A percentile compares a stretch with the other conserved stretches of the same genome.
Conservation (phyloP, 1,284 basidiomycete species). For the Ceratobasidium sp. region DNA sequence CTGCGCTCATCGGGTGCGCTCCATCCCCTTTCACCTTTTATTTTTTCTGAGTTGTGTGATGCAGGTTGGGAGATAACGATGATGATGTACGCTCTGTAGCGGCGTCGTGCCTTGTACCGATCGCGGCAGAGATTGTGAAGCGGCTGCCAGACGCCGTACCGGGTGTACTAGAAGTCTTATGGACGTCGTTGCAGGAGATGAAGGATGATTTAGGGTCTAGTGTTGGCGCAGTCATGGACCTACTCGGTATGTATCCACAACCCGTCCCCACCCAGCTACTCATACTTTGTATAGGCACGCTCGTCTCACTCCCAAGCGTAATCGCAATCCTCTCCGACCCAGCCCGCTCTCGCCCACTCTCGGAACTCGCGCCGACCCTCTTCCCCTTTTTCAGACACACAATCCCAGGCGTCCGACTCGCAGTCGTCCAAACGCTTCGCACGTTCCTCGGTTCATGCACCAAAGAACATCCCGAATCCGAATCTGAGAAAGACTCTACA, state of each 20-base stretch:
- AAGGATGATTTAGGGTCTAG: constrained; percentile 98
- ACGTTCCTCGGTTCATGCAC: constrained; percentile 74
- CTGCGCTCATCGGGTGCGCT: constrained; percentile 88
- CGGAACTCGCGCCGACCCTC: constrained; percentile 85
- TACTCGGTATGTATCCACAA: constrained; percentile 73
- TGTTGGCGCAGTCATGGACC: constrained; percentile 97
- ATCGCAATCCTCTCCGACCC: constrained; percentile 81
- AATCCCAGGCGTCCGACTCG: constrained; percentile 92
- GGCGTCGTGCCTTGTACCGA: constrained; percentile 90
- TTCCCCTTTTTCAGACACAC: constrained; percentile 99
- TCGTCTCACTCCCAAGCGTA: constrained; percentile 86
- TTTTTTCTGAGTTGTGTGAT: constrained; percentile 11
- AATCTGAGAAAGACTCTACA: background rate
- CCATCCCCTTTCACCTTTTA: constrained; percentile 49
- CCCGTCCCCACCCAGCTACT: background rate
- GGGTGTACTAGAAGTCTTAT: constrained; percentile 86
- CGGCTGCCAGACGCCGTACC: constrained; percentile 81
- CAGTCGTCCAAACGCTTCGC: constrained; percentile 91
- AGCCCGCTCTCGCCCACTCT: constrained; percentile 76
- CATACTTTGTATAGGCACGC: constrained; percentile 69
- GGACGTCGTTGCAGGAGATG: constrained; percentile 92
- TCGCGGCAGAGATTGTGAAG: constrained; percentile 84
- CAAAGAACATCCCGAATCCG: background rate
- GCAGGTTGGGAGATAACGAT: constrained; percentile 88
- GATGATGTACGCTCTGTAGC: constrained; percentile 98